phyloP scores from a whole-genome alignment of 352 stramenopile genomes.

The Globisporangium irregulare region DNA sequence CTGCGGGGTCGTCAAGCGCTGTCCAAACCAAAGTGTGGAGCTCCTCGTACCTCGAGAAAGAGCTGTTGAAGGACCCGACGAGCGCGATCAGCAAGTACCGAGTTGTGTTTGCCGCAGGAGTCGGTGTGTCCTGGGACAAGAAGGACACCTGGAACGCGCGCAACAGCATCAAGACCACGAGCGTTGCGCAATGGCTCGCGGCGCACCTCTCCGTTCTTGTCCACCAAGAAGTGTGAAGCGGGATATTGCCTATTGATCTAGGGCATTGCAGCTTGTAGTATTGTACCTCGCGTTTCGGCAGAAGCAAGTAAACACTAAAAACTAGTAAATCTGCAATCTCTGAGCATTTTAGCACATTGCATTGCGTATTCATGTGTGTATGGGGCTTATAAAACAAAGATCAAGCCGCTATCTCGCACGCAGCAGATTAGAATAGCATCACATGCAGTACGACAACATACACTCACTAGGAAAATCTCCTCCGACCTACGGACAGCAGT shows the following conservation, averaged over 20 bases:
- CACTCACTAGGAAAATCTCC: background rate
- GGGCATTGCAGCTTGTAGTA: too few relatives aligned
- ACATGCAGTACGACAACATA: background rate
- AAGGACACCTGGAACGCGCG: background rate
- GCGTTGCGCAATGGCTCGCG: background rate
- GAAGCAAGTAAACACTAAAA: background rate
- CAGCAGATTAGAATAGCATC: too few relatives aligned
- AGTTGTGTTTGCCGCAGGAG: conserved; percentile 4
- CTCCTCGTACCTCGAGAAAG: background rate
- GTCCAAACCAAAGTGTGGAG: conserved; percentile 3
- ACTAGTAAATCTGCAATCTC: background rate
- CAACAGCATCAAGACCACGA: background rate
- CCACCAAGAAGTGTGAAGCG: background rate
- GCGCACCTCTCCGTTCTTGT: background rate
- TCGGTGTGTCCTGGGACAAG: conserved; percentile 4
- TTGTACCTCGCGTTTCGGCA: too few relatives aligned
- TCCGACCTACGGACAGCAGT: conserved; percentile 19
- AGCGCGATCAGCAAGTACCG: conserved; percentile 16
- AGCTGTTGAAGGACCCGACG: conserved; percentile 6
- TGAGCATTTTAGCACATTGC: background rate
- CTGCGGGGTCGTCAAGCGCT: background rate
- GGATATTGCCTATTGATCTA: background rate
- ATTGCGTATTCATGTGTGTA: background rate
- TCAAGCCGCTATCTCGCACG: background rate
- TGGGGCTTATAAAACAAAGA: background rate